Base-by-base conservation (phyloP, 805 yeast genomes). In the Metschnikowia kunwiensis region DNA sequence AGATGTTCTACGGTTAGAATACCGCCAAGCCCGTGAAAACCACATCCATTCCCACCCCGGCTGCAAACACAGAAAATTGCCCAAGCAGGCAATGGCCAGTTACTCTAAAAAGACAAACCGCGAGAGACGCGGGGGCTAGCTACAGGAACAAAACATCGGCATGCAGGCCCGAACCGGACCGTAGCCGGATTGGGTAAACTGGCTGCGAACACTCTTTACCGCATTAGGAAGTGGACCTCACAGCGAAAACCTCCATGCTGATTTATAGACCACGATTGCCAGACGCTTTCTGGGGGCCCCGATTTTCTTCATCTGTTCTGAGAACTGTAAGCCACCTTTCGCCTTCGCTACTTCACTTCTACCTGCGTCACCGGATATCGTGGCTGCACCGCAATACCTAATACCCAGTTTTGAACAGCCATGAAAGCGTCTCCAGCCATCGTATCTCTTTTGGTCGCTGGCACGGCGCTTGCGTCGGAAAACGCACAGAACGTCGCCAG, bases 191-290 rank as follows among this genome's bases (percentile, higher is more conserved):
- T 30, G 26, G 42, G 49, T 18, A 38, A 40, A 32, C 15, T 43
- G 50, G 50, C 47, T 46, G 50, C 50, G 47, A 46, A 46, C 41
- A 16, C 34, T 15, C 32, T 31, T 46, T 43, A 27, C 50, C 46
- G 35, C 17, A 43, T 37, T 27, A 30, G 47, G 50, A 36, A 43
- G 36, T 34, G 27, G n/a, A 9, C 20, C 11, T 6, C 13, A 12
- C 14, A 12, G 6, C 24, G 24, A 25, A 21, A 14, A 26, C 18
- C 18, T 13, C 22, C 6, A 17, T 24, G 6, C 18, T 26, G 15
- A 40, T 37, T 40, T 43, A 43, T 43, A 43, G 23, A 18, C 42
- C 28, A 20, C 15, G 11, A n/a, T n/a, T n/a, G n/a, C n/a, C n/a
- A n/a, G n/a, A n/a, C n/a, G n/a, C n/a, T n/a, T n/a, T n/a, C n/a